Percentiles rank a stretch among this genome's conserved stretches.
phyloP scores from a whole-genome alignment of 257 asterid genomes.

The Phtheirospermum japonicum region DNA sequence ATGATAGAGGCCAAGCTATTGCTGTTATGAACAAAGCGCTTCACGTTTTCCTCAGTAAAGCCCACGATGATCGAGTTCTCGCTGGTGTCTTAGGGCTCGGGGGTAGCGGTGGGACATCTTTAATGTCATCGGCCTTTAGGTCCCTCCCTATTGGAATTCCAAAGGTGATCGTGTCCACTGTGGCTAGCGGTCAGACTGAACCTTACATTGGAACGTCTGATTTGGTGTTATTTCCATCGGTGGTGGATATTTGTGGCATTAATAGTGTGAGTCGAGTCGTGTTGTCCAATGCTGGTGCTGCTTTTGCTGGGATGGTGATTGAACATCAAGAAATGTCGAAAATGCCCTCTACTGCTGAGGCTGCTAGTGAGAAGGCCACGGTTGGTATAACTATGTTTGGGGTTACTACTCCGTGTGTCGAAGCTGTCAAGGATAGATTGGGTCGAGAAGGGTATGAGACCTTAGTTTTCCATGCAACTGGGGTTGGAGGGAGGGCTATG shows the following conservation, averaged over 20 bases:
- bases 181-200: constrained; percentile 93
- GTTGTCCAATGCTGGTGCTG: constrained; percentile 75
- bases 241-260: constrained; percentile 94
- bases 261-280: constrained; percentile 76
- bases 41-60: constrained; percentile 45
- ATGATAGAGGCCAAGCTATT: constrained; percentile 78
- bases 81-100: constrained; percentile 93
- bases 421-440: constrained; percentile 81
- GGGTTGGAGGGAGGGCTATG: constrained; percentile 99
- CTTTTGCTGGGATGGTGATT: constrained; percentile 87
- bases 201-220: constrained; percentile 94
- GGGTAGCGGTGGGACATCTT: constrained; percentile 96
- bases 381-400: constrained; percentile 97
- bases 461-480: constrained; percentile 94
- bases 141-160: constrained; percentile 87
- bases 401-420: constrained; percentile 85
- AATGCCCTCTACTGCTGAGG: constrained; percentile 21
- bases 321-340: constrained; percentile 43
- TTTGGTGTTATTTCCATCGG: constrained; percentile 88
- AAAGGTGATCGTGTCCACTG: constrained; percentile 77
- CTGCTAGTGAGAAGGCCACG: constrained; percentile 48
- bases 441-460: constrained; percentile 74
- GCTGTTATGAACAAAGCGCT: constrained; percentile 63
- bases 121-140: constrained; percentile 76
- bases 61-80: constrained; percentile 39